Evolutionary conservation across 202 grass and related monocot species (phyloP), one percentile per base, ranked within the genome.

Genomic region (Sporobolus alterniflorus): DNA sequence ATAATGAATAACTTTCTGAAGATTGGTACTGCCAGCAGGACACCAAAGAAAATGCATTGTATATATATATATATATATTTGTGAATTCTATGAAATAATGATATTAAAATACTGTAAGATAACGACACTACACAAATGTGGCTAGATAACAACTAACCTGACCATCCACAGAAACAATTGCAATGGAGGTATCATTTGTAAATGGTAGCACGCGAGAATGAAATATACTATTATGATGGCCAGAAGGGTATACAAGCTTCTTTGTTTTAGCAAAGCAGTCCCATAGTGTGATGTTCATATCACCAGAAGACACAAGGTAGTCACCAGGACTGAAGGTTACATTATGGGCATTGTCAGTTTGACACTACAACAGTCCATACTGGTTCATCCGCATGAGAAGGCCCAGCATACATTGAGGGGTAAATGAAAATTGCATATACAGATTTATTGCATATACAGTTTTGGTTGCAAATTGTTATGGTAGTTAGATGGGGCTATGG

Each of bases 71-170:
- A n/a, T n/a, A n/a, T n/a, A n/a, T n/a, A n/a, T n/a, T n/a, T n/a
- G n/a, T n/a, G n/a, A n/a, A n/a, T n/a, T n/a, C n/a, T n/a, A n/a
- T n/a, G n/a, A n/a, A n/a, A n/a, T n/a, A n/a, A n/a, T n/a, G n/a
- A n/a, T n/a, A n/a, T n/a, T n/a, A n/a, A n/a, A n/a, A n/a, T n/a
- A n/a, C n/a, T n/a, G n/a, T n/a, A n/a, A n/a, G n/a, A n/a, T n/a
- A n/a, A n/a, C n/a, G n/a, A n/a, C n/a, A n/a, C n/a, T n/a, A n/a
- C n/a, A n/a, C n/a, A n/a, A n/a, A n/a, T n/a, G n/a, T n/a, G n/a
- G n/a, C n/a, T n/a, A n/a, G n/a, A n/a, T n/a, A n/a, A n/a, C n/a
- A 20, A 85, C 83, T 80, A 73, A 98, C 95, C 95, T 98, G 92
- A 21, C 90, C 86, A 86, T 98, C 95, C 62, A 88, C 92, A 78